Evolutionary conservation across 805 yeast species (phyloP).

Genomic region (Tetrapisispora namnaoensis): DNA sequence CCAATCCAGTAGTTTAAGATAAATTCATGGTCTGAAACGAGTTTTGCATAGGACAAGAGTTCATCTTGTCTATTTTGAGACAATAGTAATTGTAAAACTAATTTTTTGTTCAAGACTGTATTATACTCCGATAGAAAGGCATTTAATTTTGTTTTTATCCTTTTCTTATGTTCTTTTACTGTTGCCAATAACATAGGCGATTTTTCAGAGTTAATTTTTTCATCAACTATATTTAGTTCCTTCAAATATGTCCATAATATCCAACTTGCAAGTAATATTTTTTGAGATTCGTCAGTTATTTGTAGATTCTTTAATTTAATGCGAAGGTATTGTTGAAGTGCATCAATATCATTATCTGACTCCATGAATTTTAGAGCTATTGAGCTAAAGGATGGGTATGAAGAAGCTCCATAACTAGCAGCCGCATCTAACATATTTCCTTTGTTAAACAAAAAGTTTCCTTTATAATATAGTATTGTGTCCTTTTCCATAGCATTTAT

Average conservation of each 20-base stretch:
- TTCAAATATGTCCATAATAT: constrained; percentile 30
- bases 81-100: constrained; percentile 62
- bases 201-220: constrained; percentile 6
- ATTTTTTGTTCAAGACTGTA: constrained; percentile 47
- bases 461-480: constrained; percentile 44
- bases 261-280: constrained; percentile 29
- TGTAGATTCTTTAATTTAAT: constrained; percentile 33
- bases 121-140: constrained; percentile 43
- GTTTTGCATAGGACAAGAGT: constrained; percentile 55
- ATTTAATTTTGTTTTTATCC: constrained; percentile 29
- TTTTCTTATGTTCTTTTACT: constrained; percentile 12
- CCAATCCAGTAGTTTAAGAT: constrained; percentile 63
- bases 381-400: constrained; percentile 59
- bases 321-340: constrained; percentile 39
- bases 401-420: constrained; percentile 43
- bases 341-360: constrained; percentile 29
- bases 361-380: constrained; percentile 50
- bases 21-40: constrained; percentile 57
- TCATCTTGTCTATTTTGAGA: constrained; percentile 58
- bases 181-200: neutral
- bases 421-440: constrained; percentile 37
- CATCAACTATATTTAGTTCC: constrained; percentile 30
- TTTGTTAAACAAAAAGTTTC: constrained; percentile 35
- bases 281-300: constrained; percentile 21
- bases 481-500: constrained; percentile 35